phyloP scores from a whole-genome alignment of 148 eudicot genomes.

The Fagopyrum homotropicum region DNA sequence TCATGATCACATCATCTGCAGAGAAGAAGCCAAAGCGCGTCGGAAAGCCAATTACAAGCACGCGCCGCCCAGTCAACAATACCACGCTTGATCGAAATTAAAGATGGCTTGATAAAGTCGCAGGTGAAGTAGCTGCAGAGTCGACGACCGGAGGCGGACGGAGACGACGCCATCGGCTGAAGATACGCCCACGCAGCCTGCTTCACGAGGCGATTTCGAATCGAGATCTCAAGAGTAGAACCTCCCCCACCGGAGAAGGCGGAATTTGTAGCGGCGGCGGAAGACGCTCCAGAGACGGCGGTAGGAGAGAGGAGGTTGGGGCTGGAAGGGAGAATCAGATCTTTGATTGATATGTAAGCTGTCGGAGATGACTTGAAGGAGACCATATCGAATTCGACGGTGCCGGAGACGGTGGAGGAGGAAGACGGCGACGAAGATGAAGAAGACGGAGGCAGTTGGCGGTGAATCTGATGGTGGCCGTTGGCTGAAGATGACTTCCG shows the following conservation, averaged over 20 bases:
- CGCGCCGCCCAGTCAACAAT: conserved; percentile 17
- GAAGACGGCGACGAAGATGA: not conserved
- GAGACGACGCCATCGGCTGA: conserved; percentile 55
- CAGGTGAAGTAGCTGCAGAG: conserved; percentile 27
- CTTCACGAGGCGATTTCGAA: conserved; percentile 77
- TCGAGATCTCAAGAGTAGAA: conserved; percentile 39
- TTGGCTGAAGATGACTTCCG: not conserved
- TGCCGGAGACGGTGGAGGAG: conserved; percentile 13
- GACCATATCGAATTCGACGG: conserved; percentile 40
- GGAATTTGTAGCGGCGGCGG: conserved; percentile 25
- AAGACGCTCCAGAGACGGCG: conserved; percentile 24
- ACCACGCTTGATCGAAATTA: conserved; percentile 16
- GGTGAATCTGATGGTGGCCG: not conserved
- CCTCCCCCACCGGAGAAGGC: conserved; percentile 10
- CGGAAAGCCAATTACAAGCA: conserved; percentile 25
- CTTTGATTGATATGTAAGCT: conserved; percentile 28
- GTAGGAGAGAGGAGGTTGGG: conserved; percentile 34
- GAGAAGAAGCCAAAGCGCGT: conserved; percentile 35
- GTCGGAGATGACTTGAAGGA: conserved; percentile 24
- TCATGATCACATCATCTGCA: conserved; percentile 23
- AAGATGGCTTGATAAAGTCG: conserved; percentile 16
- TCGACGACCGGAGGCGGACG: conserved; percentile 20
- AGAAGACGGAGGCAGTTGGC: not conserved
- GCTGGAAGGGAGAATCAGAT: conserved; percentile 43
- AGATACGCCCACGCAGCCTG: conserved; percentile 99